A percentile compares a stretch with the other conserved stretches of the same genome.
phyloP scores from a whole-genome alignment of 768 basidiomycete species.

The Pleurotus salmoneostramineus region DNA sequence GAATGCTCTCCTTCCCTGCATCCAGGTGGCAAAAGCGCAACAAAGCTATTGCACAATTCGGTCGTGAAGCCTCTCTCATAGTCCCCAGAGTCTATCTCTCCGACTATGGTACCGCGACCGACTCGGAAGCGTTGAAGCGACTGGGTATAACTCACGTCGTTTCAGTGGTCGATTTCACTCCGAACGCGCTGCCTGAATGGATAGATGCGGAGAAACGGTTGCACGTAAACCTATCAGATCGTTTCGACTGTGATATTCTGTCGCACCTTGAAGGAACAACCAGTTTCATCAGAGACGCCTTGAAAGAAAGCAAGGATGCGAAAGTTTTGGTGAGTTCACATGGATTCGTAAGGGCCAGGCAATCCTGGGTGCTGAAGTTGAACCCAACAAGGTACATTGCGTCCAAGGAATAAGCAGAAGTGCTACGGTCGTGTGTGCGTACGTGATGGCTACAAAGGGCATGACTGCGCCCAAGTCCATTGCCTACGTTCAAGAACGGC shows the following conservation, averaged over 20 bases:
- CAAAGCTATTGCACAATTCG: conserved; percentile 21
- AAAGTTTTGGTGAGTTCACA: conserved; percentile 44
- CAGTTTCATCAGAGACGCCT: conserved; percentile 46
- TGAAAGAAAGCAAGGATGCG: conserved; percentile 36
- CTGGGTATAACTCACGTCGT: conserved; percentile 75
- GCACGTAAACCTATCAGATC: conserved; percentile 49
- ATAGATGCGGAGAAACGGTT: conserved; percentile 38
- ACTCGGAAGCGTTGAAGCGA: conserved; percentile 38
- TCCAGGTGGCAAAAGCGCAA: not conserved
- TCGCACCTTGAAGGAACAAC: conserved; percentile 45
- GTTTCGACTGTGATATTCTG: conserved; percentile 35
- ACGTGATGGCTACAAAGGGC: conserved; percentile 48
- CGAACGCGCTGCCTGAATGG: conserved; percentile 34
- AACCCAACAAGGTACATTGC: conserved; percentile 62
- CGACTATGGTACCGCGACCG: conserved; percentile 52
- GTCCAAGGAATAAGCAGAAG: conserved; percentile 73
- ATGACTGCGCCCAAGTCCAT: conserved; percentile 55
- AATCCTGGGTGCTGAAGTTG: not conserved
- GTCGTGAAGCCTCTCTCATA: conserved; percentile 32
- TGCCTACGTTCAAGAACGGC: conserved; percentile 48
- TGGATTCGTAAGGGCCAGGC: not conserved
- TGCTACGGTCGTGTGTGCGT: conserved; percentile 73
- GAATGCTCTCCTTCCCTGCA: not conserved
- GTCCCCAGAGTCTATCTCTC: conserved; percentile 57
- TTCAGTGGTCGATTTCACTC: conserved; percentile 53